Conservation (phyloP, 148 eudicot genomes). For the Rhododendron henanense region DNA sequence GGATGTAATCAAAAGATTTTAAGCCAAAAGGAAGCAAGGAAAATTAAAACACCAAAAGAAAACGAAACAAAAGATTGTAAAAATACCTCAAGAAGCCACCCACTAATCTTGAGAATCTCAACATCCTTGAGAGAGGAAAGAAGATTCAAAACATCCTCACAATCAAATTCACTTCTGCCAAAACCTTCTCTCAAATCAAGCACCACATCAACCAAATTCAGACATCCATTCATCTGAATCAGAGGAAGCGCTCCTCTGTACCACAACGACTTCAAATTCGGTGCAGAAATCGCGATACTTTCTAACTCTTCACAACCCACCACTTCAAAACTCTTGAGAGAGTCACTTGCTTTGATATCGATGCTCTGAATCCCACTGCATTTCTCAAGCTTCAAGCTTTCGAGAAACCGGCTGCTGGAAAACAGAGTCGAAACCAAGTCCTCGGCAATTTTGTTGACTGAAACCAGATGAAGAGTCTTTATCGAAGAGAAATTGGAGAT, state of each 20-base stretch:
- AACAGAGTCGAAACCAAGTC: background rate
- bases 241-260: slow-evolving; percentile 12
- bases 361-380: slow-evolving; percentile 11
- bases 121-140: slow-evolving; percentile 15
- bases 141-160: slow-evolving; percentile 21
- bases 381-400: background rate
- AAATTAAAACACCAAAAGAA: too few relatives aligned
- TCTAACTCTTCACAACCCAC: slow-evolving; percentile 10
- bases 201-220: slow-evolving; percentile 10
- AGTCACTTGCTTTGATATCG: slow-evolving; percentile 1
- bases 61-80: too few relatives aligned
- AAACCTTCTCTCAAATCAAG: slow-evolving; percentile 19
- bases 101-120: slow-evolving; percentile 15
- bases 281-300: slow-evolving; percentile 12
- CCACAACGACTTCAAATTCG: slow-evolving; percentile 10
- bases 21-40: too few relatives aligned
- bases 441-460: background rate
- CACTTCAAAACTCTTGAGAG: slow-evolving; percentile 2
- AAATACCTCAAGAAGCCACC: slow-evolving; percentile 33
- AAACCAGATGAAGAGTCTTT: slow-evolving; percentile 17
- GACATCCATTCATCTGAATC: background rate
- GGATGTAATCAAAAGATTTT: too few relatives aligned
- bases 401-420: background rate
- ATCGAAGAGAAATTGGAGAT: background rate
- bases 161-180: slow-evolving; percentile 17